Evolutionary conservation across 2,329 filamentous ascomycete species (phyloP).

Genomic region (Penicillium italicum): DNA sequence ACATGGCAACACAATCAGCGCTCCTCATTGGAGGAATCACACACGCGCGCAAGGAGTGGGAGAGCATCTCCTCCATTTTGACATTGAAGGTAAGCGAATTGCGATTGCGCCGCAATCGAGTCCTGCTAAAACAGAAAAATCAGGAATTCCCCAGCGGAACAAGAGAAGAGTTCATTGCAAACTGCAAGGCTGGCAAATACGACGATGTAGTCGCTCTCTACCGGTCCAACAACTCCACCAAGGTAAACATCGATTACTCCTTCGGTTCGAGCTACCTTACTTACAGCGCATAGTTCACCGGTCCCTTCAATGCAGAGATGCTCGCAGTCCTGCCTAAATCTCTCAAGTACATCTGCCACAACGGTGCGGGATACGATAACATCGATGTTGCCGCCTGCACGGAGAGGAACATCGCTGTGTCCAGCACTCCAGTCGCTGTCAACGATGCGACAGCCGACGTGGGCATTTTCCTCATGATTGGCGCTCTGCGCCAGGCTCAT

Average conservation of each 20-base stretch:
- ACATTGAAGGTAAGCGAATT: constrained; percentile 38
- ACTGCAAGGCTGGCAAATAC: constrained; percentile 53
- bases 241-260: constrained; percentile 25
- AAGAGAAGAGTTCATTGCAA: constrained; percentile 54
- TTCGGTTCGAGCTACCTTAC: neutral
- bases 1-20: constrained; percentile 36
- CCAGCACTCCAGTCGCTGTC: constrained; percentile 46
- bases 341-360: constrained; percentile 51
- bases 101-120: neutral
- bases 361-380: constrained; percentile 60
- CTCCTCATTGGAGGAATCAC: constrained; percentile 46
- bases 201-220: constrained; percentile 56
- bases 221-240: constrained; percentile 56
- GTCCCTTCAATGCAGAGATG: constrained; percentile 49
- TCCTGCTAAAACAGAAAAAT: neutral
- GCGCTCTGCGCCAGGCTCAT: constrained; percentile 45
- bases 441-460: constrained; percentile 48
- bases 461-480: constrained; percentile 48
- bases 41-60: constrained; percentile 45
- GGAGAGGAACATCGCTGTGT: constrained; percentile 41
- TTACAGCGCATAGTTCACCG: constrained; percentile 34
- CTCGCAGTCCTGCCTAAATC: constrained; percentile 45
- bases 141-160: constrained; percentile 48
- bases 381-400: constrained; percentile 55
- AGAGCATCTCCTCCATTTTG: constrained; percentile 39